Conservation (phyloP, 2,329 filamentous ascomycete species). For the Colletotrichum incanum region DNA sequence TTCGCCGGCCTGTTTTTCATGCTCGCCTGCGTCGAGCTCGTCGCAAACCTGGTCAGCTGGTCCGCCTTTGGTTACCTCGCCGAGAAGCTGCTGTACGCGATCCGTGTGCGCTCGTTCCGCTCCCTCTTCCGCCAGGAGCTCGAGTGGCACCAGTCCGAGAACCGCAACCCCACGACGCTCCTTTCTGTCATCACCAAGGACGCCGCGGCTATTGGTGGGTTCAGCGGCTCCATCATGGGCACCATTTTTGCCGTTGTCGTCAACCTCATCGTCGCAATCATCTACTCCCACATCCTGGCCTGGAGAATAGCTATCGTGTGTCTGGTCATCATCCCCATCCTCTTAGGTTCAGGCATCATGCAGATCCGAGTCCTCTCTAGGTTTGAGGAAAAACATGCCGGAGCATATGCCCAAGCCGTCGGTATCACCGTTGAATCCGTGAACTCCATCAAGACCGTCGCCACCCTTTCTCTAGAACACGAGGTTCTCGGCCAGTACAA, state of each 20-base stretch:
- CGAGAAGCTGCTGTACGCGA: conserved; percentile 75
- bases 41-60: conserved; percentile 71
- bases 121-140: conserved; percentile 77
- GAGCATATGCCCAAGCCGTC: conserved; percentile 75
- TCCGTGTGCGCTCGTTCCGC: conserved; percentile 75
- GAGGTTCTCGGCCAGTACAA: conserved; percentile 69
- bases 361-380: conserved; percentile 74
- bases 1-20: conserved; percentile 72
- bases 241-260: conserved; percentile 78
- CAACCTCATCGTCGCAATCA: conserved; percentile 78
- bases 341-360: conserved; percentile 79
- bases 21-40: conserved; percentile 62
- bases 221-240: conserved; percentile 80
- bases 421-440: conserved; percentile 78
- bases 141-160: conserved; percentile 79
- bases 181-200: conserved; percentile 80
- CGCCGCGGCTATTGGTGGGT: conserved; percentile 75
- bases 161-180: conserved; percentile 73
- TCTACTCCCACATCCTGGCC: conserved; percentile 79
- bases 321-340: conserved; percentile 77
- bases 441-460: conserved; percentile 75
- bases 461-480: conserved; percentile 68
- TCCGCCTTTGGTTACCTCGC: conserved; percentile 65
- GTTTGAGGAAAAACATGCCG: conserved; percentile 75
- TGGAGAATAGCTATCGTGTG: conserved; percentile 85